Evolutionary conservation across 148 eudicot genomes (phyloP).

Genomic region (Rhododendron williamsianum): DNA sequence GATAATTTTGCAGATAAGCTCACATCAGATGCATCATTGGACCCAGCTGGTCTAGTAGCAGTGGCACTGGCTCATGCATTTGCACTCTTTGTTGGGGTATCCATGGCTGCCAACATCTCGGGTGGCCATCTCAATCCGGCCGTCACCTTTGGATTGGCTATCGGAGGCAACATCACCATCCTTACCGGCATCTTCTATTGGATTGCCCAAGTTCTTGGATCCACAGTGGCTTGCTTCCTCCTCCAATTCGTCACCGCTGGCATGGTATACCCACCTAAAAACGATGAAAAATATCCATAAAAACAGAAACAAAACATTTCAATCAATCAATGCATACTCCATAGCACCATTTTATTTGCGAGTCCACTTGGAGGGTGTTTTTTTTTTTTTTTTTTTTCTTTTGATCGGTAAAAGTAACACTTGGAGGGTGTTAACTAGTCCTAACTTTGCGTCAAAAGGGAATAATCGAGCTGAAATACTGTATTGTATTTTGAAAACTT

Average conservation of each 20-base stretch:
- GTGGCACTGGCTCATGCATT: slow-evolving; percentile 77
- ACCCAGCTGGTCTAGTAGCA: slow-evolving; percentile 76
- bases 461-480: neutral
- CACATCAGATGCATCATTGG: slow-evolving; percentile 57
- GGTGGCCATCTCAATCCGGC: slow-evolving; percentile 92
- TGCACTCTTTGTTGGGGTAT: slow-evolving; percentile 76
- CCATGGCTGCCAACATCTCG: slow-evolving; percentile 76
- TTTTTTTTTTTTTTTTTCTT: too few relatives aligned
- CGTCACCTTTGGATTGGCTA: slow-evolving; percentile 80
- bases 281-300: too few relatives aligned
- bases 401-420: neutral
- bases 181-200: slow-evolving; percentile 55
- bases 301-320: too few relatives aligned
- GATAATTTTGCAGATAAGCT: slow-evolving; percentile 41
- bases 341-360: neutral
- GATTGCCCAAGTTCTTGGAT: slow-evolving; percentile 54
- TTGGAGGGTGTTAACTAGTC: neutral
- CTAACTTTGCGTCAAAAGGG: too few relatives aligned
- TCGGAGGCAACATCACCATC: slow-evolving; percentile 79
- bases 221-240: slow-evolving; percentile 49
- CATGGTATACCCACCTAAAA: slow-evolving; percentile 23
- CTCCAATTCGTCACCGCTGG: slow-evolving; percentile 39
- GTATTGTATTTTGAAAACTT: too few relatives aligned
- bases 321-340: neutral
- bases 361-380: neutral